Conservation (phyloP, 1,284 basidiomycete genomes). For the Ceratobasidium papillatum region DNA sequence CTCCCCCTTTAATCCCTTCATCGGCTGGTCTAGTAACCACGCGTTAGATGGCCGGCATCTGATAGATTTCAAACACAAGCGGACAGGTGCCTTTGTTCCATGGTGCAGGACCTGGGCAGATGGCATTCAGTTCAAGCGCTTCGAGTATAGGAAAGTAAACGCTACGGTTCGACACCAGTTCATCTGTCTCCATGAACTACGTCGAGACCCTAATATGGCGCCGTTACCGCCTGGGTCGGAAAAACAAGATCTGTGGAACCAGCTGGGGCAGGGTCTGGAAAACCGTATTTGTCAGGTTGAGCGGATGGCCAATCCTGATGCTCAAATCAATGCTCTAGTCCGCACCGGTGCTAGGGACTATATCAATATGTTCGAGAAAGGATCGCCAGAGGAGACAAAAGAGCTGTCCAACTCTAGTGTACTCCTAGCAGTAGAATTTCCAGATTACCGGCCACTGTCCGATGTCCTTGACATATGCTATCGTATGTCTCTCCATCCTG, state of each 20-base stretch:
- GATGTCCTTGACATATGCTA: conserved; percentile 9
- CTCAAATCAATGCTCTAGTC: conserved; percentile 1
- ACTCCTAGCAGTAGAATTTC: neutral
- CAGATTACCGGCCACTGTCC: neutral
- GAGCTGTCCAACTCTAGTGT: neutral
- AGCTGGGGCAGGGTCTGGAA: neutral
- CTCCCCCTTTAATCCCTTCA: neutral
- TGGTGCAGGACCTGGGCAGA: neutral
- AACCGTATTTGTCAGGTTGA: neutral
- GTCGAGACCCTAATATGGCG: neutral
- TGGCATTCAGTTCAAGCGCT: neutral
- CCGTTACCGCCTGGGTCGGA: no score
- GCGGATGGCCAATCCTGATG: neutral
- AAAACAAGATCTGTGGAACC: neutral
- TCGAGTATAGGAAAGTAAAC: neutral
- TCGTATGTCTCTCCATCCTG: neutral
- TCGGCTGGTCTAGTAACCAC: neutral
- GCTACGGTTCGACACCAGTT: neutral
- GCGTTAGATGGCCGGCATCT: neutral
- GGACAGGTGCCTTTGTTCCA: neutral
- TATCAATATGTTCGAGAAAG: neutral
- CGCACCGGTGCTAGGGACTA: conserved; percentile 2
- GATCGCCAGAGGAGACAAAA: neutral
- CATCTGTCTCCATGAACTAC: neutral
- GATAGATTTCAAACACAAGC: neutral